Conservation (phyloP, 2,329 filamentous ascomycete genomes). For the Penicillium thymicola region DNA sequence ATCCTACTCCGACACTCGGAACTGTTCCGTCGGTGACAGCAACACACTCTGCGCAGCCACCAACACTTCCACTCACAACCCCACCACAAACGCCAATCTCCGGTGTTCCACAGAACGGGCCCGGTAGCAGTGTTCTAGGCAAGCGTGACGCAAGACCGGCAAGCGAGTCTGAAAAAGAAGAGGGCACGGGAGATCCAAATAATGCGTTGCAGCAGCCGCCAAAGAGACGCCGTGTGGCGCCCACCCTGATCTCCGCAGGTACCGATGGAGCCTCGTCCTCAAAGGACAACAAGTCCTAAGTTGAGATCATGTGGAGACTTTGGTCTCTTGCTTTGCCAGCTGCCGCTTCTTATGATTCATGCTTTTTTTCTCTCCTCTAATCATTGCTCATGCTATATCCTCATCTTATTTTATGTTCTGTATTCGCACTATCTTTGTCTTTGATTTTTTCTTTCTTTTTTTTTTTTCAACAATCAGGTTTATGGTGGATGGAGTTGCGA, state of each 20-base stretch:
- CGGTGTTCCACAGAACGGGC: conserved; percentile 43
- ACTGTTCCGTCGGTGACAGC: conserved; percentile 74
- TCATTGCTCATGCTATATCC: conserved; percentile 6
- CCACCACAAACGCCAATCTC: conserved; percentile 80
- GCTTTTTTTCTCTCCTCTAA: conserved; percentile 9
- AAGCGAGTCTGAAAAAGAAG: conserved; percentile 47
- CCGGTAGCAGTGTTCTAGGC: conserved; percentile 53
- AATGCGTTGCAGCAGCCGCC: conserved; percentile 46
- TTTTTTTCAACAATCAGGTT: not conserved
- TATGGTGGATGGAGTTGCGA: not conserved
- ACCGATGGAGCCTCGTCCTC: conserved; percentile 14
- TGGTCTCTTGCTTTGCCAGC: not conserved
- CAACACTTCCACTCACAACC: conserved; percentile 71
- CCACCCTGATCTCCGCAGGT: conserved; percentile 54
- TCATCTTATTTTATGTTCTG: not conserved
- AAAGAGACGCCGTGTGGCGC: conserved; percentile 69
- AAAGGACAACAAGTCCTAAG: conserved; percentile 6
- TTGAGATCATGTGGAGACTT: not conserved
- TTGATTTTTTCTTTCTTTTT: not conserved
- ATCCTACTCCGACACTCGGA: conserved; percentile 74
- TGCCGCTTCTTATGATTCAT: conserved; percentile 21
- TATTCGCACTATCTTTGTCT: not conserved
- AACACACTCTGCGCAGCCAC: conserved; percentile 56
- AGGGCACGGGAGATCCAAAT: conserved; percentile 42
- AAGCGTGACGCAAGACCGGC: conserved; percentile 47